A percentile compares a stretch with the other conserved stretches of the same genome.
phyloP scores from a whole-genome alignment of 2,329 filamentous ascomycete species.

The Arthrobotrys entomopaga region DNA sequence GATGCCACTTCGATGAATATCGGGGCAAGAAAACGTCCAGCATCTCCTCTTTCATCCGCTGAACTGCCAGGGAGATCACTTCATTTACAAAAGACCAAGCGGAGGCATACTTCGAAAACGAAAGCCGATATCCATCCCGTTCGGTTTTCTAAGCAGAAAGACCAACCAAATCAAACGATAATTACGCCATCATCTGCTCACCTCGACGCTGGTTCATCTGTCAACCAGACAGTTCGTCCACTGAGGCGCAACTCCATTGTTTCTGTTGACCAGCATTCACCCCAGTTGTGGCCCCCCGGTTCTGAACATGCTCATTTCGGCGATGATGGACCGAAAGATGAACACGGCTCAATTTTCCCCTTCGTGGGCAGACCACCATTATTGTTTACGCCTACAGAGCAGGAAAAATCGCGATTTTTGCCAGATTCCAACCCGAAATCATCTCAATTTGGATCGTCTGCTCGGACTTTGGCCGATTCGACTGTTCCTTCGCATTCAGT shows the following conservation, averaged over 20 bases:
- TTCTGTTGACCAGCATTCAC: constrained; percentile 6
- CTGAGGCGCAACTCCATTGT: constrained; percentile 2
- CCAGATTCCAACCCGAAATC: neutral
- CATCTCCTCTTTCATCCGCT: constrained; percentile 37
- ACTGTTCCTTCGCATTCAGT: neutral
- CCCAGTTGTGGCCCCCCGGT: constrained; percentile 15
- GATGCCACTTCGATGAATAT: constrained; percentile 27
- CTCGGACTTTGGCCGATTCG: constrained; percentile 7
- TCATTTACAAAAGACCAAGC: constrained; percentile 45
- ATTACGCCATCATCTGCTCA: constrained; percentile 39
- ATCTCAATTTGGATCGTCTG: constrained; percentile 1
- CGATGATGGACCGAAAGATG: constrained; percentile 19
- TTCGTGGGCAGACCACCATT: constrained; percentile 23
- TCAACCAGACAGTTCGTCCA: neutral
- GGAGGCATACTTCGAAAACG: constrained; percentile 45
- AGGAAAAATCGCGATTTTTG: constrained; percentile 35
- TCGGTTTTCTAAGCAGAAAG: constrained; percentile 37
- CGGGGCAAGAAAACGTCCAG: constrained; percentile 49
- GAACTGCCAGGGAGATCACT: constrained; percentile 40
- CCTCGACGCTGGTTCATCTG: constrained; percentile 13
- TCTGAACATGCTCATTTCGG: constrained; percentile 21
- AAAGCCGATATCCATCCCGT: constrained; percentile 35
- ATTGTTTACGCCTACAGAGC: constrained; percentile 50
- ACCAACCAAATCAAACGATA: constrained; percentile 23
- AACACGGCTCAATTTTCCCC: neutral